Evolutionary conservation across 208 protist species (phyloP).

Genomic region (Trypanosoma vivax): DNA sequence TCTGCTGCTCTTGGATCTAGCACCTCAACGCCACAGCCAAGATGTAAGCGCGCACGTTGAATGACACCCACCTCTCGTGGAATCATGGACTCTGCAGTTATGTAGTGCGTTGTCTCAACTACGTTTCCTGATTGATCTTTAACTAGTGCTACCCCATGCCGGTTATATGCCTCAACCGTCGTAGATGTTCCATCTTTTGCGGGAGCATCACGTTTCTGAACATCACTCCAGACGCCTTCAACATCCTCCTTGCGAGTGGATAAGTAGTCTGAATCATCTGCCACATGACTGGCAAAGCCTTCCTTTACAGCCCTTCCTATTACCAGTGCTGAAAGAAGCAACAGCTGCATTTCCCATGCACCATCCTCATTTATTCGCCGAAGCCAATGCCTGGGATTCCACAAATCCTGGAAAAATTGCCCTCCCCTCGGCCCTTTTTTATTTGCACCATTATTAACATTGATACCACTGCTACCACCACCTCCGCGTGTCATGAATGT

Average conservation of each 20-base stretch:
- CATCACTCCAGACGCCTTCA: neutral
- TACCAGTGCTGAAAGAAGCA: constrained; percentile 35
- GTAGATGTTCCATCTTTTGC: no score
- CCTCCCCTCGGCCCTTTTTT: neutral
- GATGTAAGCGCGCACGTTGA: neutral
- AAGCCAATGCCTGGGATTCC: constrained; percentile 34
- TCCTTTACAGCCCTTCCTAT: constrained; percentile 20
- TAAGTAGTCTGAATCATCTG: neutral
- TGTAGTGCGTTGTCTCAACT: neutral
- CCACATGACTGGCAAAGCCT: constrained; percentile 16
- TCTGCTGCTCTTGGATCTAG: constrained; percentile 7
- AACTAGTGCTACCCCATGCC: no score
- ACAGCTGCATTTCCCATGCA: constrained; percentile 40
- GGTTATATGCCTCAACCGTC: no score
- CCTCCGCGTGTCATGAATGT: constrained; percentile 7
- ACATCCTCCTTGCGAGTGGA: neutral
- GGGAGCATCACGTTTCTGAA: neutral
- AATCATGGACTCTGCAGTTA: constrained; percentile 8
- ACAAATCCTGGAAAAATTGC: constrained; percentile 6
- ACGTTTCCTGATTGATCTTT: no score
- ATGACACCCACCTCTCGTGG: constrained; percentile 15
- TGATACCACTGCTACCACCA: no score
- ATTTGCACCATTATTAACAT: neutral
- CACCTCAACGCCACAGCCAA: constrained; percentile 5
- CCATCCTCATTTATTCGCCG: constrained; percentile 33